Evolutionary conservation across 305 asterid species (phyloP).

Genomic region (Fraxinus angustifolia): DNA sequence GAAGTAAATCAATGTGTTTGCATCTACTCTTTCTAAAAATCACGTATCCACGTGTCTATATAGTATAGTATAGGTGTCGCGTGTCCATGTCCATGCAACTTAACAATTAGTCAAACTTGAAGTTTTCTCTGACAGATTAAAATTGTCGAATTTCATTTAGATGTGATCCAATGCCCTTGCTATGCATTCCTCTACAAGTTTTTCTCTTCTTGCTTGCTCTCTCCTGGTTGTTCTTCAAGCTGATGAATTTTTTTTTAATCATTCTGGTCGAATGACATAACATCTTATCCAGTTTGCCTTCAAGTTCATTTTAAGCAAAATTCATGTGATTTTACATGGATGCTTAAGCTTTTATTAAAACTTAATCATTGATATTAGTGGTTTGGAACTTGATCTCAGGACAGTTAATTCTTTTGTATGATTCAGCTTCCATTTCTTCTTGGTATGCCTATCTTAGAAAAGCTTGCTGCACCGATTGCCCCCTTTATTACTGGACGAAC

Average conservation of each 20-base stretch:
- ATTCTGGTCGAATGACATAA: not conserved
- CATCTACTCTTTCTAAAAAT: not conserved
- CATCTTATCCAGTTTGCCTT: not conserved
- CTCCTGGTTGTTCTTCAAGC: not conserved
- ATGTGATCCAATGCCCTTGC: not conserved
- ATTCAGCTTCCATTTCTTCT: constrained; percentile 91
- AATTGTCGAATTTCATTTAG: not conserved
- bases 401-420: constrained; percentile 40
- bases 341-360: not conserved
- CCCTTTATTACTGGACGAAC: constrained; percentile 81
- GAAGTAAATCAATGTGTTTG: not conserved
- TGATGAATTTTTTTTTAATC: not conserved
- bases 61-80: not conserved
- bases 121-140: not conserved
- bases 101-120: not conserved
- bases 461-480: constrained; percentile 86
- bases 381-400: constrained; percentile 54
- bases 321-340: not conserved
- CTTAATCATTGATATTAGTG: constrained; percentile 9
- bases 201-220: not conserved
- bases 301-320: not conserved
- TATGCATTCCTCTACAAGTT: not conserved
- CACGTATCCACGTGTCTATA: not conserved
- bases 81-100: not conserved
- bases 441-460: constrained; percentile 85